Evolutionary conservation across 2,329 filamentous ascomycete genomes (phyloP), one percentile per base, ranked within the genome.

Genomic region (Eurotiales sp.): DNA sequence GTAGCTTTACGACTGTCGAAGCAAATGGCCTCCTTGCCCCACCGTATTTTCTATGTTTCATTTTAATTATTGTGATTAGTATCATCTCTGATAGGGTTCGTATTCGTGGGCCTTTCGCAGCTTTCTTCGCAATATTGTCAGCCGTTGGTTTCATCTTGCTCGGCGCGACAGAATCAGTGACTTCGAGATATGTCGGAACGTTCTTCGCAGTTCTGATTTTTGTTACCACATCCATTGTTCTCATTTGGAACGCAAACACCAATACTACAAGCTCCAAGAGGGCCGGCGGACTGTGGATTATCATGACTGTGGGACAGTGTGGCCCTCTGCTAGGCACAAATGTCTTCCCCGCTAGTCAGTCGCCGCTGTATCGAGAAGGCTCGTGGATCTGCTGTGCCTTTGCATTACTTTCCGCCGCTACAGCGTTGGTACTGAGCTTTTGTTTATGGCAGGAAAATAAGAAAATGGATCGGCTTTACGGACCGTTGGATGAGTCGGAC

Each of bases 131-230:
- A 3, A 51, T 68, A 2, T 55, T 72, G 15, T 64, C 67, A 0
- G 69, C 65, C 2, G 59, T 73, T 6, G 71, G 71, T 5, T 74
- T 71, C 61, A 65, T 74, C 52, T 59, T 74, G 17, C 69, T 70
- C 15, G 71, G 66, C 8, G 71, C 64, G 6, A 67, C 67, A 1
- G 58, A 56, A 19, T 57, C 56, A 0, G 61, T 65, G 1, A 68
- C 55, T 2, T 59, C 67, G 4, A 59, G 71, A 42, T 73, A 72
- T 44, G 56, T 71, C 25, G 69, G 65, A 4, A 61, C 67, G 2
- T 73, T 72, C 56, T 54, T 73, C 7, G 67, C 64, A 4, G 66
- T 72, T n/a, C 61, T 63, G 40, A 70, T 72, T 23, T 72, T 72
- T 43, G 64, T 69, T 12, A 61, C 59, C 1, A 64, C 69, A 0